Evolutionary conservation across 495 filamentous ascomycete species (phyloP), one percentile per base, ranked within the genome.

Genomic region (Penicillium silybi): DNA sequence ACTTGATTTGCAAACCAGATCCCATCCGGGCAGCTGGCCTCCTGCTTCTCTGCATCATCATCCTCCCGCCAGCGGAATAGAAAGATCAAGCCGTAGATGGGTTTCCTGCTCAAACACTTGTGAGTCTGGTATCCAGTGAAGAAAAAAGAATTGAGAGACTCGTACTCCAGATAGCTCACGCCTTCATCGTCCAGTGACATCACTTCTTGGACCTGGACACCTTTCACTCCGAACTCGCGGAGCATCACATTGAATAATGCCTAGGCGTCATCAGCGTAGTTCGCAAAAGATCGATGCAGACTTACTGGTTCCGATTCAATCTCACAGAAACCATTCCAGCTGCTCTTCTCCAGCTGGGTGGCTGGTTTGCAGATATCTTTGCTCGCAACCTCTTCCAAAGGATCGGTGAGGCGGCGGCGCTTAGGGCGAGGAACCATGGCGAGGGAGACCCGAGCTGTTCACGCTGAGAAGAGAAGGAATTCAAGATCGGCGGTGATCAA

Each of bases 1-100:
- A 89, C 87, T 72, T 97, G 93, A 59, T 96, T 97, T 13, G 90
- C 90, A 69, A 97, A 97, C 93, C 93, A 98, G 25, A 96, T 67
- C 6, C 84, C 74, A 16, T 84, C 72, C 0, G 88, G 85, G 52
- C 85, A 88, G 37, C 61, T 76, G 10, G 73, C 64, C 57, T 81
- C 79, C 54, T 84, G 74, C 47, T 80, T 77, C 1, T 79, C 69
- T 6, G 70, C 61, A 53, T 85, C 61, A 53, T 85, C 80, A 53
- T 86, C 80, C 51, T 82, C 75, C 39, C 80, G 71, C 69, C 84
- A 89, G 52, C 85, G 80, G 59, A 87, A 92, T 5, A 95, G 80
- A 53, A 96, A 95, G 22, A 97, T 84, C 13, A 96, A 66, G 3
- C 91, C 90, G 57, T 90, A 83, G 10, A 90, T 79, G 19, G 89